These are phyloP conservation scores for Hemileia vastatrix DNA, from an alignment of 1,284 basidiomycete species.

Conservation along the genomic window DNA sequence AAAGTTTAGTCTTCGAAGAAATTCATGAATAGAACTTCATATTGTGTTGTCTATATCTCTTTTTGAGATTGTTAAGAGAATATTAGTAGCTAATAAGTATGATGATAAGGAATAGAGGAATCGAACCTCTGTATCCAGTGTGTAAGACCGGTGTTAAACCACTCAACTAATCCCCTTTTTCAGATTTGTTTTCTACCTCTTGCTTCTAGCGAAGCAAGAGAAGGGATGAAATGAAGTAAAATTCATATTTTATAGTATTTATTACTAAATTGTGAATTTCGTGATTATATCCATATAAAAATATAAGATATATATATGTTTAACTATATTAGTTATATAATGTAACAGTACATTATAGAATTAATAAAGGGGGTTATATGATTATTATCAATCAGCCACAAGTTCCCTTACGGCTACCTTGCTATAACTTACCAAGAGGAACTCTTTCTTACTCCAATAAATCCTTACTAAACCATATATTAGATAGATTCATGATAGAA, in stretches of 20 bases:
- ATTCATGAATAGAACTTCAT: too few relatives aligned
- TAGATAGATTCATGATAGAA: too few relatives aligned
- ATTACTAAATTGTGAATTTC: slow-evolving; percentile 13
- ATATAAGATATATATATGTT: slow-evolving; percentile 10
- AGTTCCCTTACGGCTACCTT: slow-evolving; percentile 4
- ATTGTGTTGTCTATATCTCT: too few relatives aligned
- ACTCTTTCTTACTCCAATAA: too few relatives aligned
- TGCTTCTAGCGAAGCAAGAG: background rate
- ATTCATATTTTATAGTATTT: slow-evolving; percentile 1
- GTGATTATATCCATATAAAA: too few relatives aligned
- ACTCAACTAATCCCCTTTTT: slow-evolving; percentile 31
- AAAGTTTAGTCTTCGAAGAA: too few relatives aligned
- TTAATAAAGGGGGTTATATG: slow-evolving; percentile 10
- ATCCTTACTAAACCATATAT: too few relatives aligned
- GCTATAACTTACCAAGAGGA: too few relatives aligned
- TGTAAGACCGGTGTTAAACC: slow-evolving; percentile 35
- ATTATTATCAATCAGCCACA: slow-evolving; percentile 7
- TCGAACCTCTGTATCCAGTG: slow-evolving; percentile 35
- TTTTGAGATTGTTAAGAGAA: too few relatives aligned
- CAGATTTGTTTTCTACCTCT: slow-evolving; percentile 7
- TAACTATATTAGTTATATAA: slow-evolving; percentile 13
- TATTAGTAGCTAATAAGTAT: too few relatives aligned
- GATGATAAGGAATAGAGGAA: slow-evolving; percentile 33
- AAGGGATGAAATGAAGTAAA: background rate
- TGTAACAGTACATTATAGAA: background rate